Base-by-base conservation (phyloP, 2,329 filamentous ascomycete genomes). In the Akanthomyces uredinophilus region DNA sequence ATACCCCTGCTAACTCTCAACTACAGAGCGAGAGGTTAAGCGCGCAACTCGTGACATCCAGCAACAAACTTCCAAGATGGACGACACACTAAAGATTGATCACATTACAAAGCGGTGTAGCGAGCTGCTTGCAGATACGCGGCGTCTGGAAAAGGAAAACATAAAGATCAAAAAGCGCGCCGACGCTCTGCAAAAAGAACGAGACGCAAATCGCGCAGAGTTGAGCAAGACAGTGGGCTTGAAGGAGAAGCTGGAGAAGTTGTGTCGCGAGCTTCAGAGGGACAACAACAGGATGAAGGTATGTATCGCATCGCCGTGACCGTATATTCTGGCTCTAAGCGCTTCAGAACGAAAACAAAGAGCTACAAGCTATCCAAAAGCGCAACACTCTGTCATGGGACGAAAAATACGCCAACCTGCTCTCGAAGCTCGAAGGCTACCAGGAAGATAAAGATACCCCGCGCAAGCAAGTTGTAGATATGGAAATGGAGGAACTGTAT, bases 271-370 rank as follows among this genome's bases (percentile, higher is more conserved):
- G 75, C 83, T 99, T 61, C 95, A 96, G 64, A 90, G 94, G 70
- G 95, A 99, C 72, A 99, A 99, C 75, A 98, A 98, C 77, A 96
- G 96, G 78, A 87, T 99, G 67, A 98, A 98, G 88, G 91, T 95
- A 76, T 68, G 79, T 73, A 65, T 39, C 14, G 10, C 22, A 27
- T 41, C 20, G 3, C 37, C 13, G 1, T 24, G 18, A 14, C 5
- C 1, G 24, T 39, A 22, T 22, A 53, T 13, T 22, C 18, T 8
- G 16, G n/a, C 16, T 16, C 72, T 75, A 65, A 75, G 64, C 46
- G 50, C 32, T 11, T 4, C 8, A 92, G 89, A 90, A 92, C 77
- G 95, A 99, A 75, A 96, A 97, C 75, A 94, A 96, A 72, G 92
- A 91, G 58, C 82, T 96, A 32, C 90, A 94, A 69, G 92, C 94